Base-by-base conservation (phyloP, 129 eudicot genomes). In the Smallanthus sonchifolius region DNA sequence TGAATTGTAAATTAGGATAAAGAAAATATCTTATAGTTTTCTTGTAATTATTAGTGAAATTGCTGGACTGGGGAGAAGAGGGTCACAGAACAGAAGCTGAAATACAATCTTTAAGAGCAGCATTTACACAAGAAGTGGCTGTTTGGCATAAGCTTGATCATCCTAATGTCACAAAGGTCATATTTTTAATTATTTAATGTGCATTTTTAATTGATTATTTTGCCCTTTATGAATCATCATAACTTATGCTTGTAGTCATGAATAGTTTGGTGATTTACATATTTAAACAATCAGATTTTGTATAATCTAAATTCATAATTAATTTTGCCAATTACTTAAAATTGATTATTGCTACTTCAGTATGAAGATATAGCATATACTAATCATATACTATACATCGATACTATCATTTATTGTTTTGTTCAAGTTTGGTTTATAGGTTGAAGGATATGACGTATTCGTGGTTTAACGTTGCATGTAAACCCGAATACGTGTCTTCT, bases 101-200 rank as follows among this genome's bases (percentile, higher is more conserved):
- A 78, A 78, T 88, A 55, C 78, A 84, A 68, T 88, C 97, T 37
- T 75, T 91, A 65, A 83, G 97, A 67, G 89, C 96, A 13, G 96
- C 97, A 54, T 92, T 92, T 78, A 84, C 92, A 8, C 97, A 92
- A 81, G 97, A 92, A 87, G 97, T 92, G 72, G 92, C 89, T 4
- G 97, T 92, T 20, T 92, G 97, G 97, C 96, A 92, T 78, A 89
- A 89, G 74, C 96, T 92, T 72, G 89, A 91, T 69, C 97, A 91
- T 72, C 97, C 96, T 15, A 91, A 91, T 86, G 96, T 91, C 56
- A 91, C 97, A 54, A 91, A 91, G 96, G 97, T 91, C 65, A 34
- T 37, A 40, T 57, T 48, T 59, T 74, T 24, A n/a, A 49, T 6
- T 4, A 54, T 17, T 17, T 20, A 44, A 56, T 28, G 13, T 40